phyloP scores from a whole-genome alignment of 2,329 filamentous ascomycete species.

The Capronia americana region DNA sequence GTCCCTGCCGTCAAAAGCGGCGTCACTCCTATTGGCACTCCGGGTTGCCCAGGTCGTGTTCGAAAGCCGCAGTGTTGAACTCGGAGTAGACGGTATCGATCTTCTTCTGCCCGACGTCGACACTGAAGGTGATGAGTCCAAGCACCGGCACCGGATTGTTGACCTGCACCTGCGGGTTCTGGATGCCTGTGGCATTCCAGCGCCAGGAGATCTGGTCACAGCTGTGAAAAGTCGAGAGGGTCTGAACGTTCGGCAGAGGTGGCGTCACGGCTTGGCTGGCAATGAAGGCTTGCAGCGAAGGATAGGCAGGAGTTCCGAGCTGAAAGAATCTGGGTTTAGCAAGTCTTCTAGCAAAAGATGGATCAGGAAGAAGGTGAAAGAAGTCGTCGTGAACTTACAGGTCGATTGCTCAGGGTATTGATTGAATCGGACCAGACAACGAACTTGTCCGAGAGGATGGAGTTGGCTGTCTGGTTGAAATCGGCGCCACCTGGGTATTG shows the following conservation, averaged over 20 bases:
- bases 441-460: conserved; percentile 33
- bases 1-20: no score
- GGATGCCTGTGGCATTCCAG: conserved; percentile 32
- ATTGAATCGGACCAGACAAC: conserved; percentile 34
- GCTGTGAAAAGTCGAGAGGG: conserved; percentile 30
- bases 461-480: conserved; percentile 33
- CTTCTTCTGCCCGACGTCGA: conserved; percentile 23
- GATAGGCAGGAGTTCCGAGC: conserved; percentile 29
- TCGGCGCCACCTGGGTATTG: conserved; percentile 27
- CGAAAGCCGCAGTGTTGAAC: conserved; percentile 36
- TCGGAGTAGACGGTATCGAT: conserved; percentile 37
- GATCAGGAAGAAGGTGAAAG: not conserved
- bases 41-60: conserved; percentile 16
- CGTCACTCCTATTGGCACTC: conserved; percentile 18
- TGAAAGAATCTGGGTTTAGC: conserved; percentile 5
- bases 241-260: conserved; percentile 27
- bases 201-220: conserved; percentile 37
- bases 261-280: conserved; percentile 27
- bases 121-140: conserved; percentile 32
- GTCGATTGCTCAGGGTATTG: conserved; percentile 27
- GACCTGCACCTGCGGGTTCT: conserved; percentile 7
- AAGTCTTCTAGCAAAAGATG: not conserved
- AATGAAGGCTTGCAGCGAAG: conserved; percentile 36
- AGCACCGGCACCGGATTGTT: conserved; percentile 23
- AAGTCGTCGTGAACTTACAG: conserved; percentile 24